phyloP scores from a whole-genome alignment of 768 basidiomycete genomes.

The Tephrocybe sp. region DNA sequence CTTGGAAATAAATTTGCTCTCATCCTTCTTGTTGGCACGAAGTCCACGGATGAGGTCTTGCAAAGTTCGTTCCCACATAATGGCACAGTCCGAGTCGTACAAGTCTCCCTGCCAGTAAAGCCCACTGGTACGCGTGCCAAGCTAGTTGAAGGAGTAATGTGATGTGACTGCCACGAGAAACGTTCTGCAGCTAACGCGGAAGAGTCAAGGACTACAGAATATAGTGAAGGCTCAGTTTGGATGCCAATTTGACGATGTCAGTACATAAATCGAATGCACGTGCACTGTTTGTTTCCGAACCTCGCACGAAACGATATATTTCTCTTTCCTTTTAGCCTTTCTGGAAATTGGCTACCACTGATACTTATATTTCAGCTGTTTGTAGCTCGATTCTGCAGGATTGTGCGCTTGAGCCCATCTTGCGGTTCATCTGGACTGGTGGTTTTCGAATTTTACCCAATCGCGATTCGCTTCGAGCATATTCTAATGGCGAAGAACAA shows the following conservation, averaged over 20 bases:
- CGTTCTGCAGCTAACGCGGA: background rate
- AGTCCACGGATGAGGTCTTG: conserved; percentile 95
- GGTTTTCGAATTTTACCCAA: background rate
- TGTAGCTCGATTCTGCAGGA: too few relatives aligned
- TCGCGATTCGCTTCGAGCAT: background rate
- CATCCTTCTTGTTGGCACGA: conserved; percentile 92
- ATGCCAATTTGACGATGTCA: too few relatives aligned
- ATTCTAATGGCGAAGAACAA: conserved; percentile 6
- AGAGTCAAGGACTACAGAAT: background rate
- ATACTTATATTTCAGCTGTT: too few relatives aligned
- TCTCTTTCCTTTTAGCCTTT: too few relatives aligned
- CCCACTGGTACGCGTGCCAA: background rate
- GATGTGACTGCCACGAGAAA: too few relatives aligned
- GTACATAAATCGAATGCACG: too few relatives aligned
- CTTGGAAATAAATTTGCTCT: conserved; percentile 86
- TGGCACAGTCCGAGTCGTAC: background rate
- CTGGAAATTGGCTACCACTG: too few relatives aligned
- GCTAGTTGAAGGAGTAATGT: background rate
- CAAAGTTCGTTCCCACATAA: conserved; percentile 95
- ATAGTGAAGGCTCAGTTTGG: too few relatives aligned
- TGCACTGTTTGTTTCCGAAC: too few relatives aligned
- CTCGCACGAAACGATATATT: too few relatives aligned
- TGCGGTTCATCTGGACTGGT: too few relatives aligned
- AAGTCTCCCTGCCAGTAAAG: background rate
- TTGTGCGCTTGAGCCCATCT: too few relatives aligned